Percentiles rank a stretch among this genome's conserved stretches.
phyloP scores from a whole-genome alignment of 2,329 filamentous ascomycete genomes.

The Cercospora canescens region DNA sequence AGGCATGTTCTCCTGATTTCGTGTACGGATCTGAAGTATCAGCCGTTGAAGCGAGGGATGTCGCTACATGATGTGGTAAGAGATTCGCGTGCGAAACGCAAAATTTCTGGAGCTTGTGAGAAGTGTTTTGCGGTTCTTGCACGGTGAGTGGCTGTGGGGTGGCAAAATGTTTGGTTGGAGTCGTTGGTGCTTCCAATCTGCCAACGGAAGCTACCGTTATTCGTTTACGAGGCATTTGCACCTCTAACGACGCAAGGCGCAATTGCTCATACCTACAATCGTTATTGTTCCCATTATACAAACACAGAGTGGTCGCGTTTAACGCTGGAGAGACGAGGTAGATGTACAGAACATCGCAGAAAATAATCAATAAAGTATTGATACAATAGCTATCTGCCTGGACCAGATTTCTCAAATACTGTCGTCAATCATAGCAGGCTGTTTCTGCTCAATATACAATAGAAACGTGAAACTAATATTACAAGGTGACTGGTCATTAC shows the following conservation, averaged over 20 bases:
- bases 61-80: neutral
- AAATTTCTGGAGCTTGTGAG: neutral
- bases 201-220: slow-evolving; percentile 1
- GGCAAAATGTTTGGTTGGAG: neutral
- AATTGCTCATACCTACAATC: neutral
- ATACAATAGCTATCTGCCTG: slow-evolving; percentile 13
- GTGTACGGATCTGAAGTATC: neutral
- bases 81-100: neutral
- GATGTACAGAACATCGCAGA: neutral
- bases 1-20: neutral
- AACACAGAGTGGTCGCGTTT: no score
- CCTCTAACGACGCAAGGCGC: neutral
- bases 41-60: neutral
- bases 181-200: neutral
- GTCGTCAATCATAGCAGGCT: slow-evolving; percentile 11
- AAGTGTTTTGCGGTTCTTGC: neutral
- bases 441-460: neutral
- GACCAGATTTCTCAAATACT: neutral
- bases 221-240: neutral
- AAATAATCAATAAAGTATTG: neutral
- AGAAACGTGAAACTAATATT: neutral
- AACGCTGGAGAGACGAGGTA: no score
- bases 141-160: neutral
- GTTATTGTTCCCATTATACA: no score
- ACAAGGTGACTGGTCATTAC: neutral